Conservation (phyloP, 176 grass and related monocot species). For the Phyllostachys edulis region DNA sequence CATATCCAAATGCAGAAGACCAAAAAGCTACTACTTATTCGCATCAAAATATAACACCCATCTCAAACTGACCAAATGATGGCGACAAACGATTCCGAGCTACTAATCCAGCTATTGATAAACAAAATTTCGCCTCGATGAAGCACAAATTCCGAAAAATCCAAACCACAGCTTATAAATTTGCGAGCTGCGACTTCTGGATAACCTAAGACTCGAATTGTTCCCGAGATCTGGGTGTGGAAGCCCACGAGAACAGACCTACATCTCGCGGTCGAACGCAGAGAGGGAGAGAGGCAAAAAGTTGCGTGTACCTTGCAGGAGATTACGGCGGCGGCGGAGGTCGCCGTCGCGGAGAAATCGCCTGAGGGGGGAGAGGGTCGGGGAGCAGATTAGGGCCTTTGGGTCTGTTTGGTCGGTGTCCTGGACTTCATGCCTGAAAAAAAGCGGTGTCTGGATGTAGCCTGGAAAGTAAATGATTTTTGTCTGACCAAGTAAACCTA, state of each 20-base stretch:
- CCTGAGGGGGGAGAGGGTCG: neutral
- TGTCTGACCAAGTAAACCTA: too few species aligned
- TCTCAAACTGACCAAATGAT: neutral
- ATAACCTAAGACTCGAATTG: neutral
- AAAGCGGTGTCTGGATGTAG: too few species aligned
- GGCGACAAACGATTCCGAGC: neutral
- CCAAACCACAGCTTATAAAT: neutral
- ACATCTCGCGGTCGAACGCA: neutral
- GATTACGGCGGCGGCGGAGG: neutral
- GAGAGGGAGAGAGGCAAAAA: neutral
- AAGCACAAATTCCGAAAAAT: neutral
- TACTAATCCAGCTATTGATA: neutral
- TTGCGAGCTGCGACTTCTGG: neutral
- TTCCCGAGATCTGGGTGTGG: neutral
- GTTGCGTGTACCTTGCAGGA: neutral
- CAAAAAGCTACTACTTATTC: neutral
- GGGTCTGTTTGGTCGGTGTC: too few species aligned
- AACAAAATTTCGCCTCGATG: neutral
- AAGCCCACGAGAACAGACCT: neutral
- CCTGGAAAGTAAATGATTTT: too few species aligned
- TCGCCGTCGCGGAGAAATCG: neutral
- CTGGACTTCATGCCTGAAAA: too few species aligned
- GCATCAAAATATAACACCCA: neutral
- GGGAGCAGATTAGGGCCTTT: too few species aligned
- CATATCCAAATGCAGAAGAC: neutral